These are phyloP conservation scores for Arthroderma sp. DNA, from an alignment of 2,329 filamentous ascomycete species.

Conservation along the genomic window DNA sequence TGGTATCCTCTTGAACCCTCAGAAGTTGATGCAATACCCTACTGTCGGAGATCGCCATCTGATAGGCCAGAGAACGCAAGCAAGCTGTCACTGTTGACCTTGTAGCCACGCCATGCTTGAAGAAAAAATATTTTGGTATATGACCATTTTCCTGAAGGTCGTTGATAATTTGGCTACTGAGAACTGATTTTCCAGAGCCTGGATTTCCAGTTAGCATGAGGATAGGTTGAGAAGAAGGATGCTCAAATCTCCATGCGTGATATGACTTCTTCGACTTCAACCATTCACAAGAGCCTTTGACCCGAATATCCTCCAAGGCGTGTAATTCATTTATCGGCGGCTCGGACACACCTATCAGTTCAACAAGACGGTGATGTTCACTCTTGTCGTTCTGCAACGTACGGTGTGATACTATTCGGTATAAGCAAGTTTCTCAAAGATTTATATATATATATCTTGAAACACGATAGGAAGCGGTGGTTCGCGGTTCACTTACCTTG, in stretches of 20 bases:
- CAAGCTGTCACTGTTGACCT: constrained; percentile 15
- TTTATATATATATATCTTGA: no score
- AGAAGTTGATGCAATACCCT: constrained; percentile 5
- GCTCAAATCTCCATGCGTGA: constrained; percentile 12
- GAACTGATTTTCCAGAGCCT: constrained; percentile 25
- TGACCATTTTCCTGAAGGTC: constrained; percentile 11
- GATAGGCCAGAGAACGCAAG: constrained; percentile 17
- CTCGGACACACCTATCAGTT: constrained; percentile 9
- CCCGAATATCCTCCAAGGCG: constrained; percentile 14
- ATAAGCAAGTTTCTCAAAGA: constrained; percentile 8
- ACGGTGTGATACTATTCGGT: constrained; percentile 9
- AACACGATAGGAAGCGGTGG: no score
- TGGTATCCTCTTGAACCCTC: background rate
- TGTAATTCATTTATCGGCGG: constrained; percentile 15
- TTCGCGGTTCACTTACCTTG: constrained; percentile 1
- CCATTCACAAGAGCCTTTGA: constrained; percentile 22
- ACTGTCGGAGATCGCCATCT: constrained; percentile 18
- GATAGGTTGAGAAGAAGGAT: constrained; percentile 11
- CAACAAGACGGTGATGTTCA: background rate
- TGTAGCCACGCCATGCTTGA: constrained; percentile 13
- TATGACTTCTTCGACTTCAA: constrained; percentile 15
- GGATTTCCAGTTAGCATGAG: constrained; percentile 23
- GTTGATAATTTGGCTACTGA: constrained; percentile 21
- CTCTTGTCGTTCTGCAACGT: background rate
- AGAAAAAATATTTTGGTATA: constrained; percentile 21